phyloP scores from a whole-genome alignment of 805 yeast species.

The Ogataea chonburiensis region DNA sequence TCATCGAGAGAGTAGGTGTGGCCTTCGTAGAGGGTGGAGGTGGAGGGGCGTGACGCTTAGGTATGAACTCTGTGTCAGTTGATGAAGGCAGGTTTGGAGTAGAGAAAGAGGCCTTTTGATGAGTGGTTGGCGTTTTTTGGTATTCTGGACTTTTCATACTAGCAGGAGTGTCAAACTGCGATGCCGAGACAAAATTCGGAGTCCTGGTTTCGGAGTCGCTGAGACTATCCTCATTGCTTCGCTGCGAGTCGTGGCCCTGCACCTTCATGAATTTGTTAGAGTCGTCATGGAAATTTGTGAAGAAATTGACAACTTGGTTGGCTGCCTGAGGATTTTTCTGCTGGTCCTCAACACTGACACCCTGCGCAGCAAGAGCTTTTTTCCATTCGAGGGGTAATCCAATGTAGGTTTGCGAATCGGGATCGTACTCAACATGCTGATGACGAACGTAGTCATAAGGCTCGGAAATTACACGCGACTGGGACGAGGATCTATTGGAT shows the following conservation, averaged over 20 bases:
- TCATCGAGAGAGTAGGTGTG: constrained; percentile 4
- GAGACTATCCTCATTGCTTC: constrained; percentile 21
- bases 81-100: neutral
- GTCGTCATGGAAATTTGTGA: constrained; percentile 26
- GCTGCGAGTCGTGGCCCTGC: constrained; percentile 20
- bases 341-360: constrained; percentile 85
- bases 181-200: constrained; percentile 14
- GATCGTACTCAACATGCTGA: constrained; percentile 90
- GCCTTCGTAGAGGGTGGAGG: constrained; percentile 27
- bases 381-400: constrained; percentile 96
- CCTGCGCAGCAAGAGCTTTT: constrained; percentile 73
- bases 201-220: constrained; percentile 21
- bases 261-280: constrained; percentile 33
- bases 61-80: constrained; percentile 31
- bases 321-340: constrained; percentile 92
- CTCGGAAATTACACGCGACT: constrained; percentile 64
- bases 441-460: constrained; percentile 90
- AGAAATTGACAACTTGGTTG: constrained; percentile 32
- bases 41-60: constrained; percentile 38
- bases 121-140: constrained; percentile 13
- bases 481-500: constrained; percentile 16
- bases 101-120: constrained; percentile 1
- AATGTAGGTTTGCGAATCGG: constrained; percentile 78
- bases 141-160: constrained; percentile 13
- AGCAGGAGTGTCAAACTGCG: constrained; percentile 22